phyloP scores from a whole-genome alignment of 2,329 filamentous ascomycete genomes.

The Dryadomyces sulphureus region DNA sequence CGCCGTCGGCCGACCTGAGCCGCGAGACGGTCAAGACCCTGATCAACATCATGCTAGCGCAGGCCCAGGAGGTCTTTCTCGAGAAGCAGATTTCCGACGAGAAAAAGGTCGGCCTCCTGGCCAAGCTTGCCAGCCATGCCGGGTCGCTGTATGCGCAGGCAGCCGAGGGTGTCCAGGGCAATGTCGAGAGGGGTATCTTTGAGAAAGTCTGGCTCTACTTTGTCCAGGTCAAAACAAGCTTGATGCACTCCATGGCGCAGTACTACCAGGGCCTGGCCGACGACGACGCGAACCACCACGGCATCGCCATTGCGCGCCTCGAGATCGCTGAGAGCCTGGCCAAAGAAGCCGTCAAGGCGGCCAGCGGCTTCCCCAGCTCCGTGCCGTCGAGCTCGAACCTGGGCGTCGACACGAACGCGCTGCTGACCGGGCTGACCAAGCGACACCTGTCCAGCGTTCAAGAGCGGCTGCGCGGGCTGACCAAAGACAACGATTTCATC shows the following conservation, averaged over 20 bases:
- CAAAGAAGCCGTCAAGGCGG: conserved; percentile 62
- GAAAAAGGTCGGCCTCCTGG: conserved; percentile 83
- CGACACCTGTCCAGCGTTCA: conserved; percentile 69
- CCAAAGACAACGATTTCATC: conserved; percentile 95
- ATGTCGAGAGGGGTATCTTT: conserved; percentile 79
- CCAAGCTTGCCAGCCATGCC: conserved; percentile 85
- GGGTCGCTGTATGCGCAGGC: conserved; percentile 79
- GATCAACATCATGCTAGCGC: conserved; percentile 84
- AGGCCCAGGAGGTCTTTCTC: conserved; percentile 92
- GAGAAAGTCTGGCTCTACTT: conserved; percentile 87
- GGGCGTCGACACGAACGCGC: conserved; percentile 58
- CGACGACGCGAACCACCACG: conserved; percentile 76
- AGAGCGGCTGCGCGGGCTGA: conserved; percentile 59
- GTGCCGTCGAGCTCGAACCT: conserved; percentile 73
- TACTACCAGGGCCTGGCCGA: conserved; percentile 90
- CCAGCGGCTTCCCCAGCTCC: conserved; percentile 66
- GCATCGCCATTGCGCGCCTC: conserved; percentile 68
- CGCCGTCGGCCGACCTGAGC: conserved; percentile 89
- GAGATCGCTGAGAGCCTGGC: conserved; percentile 66
- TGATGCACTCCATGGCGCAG: conserved; percentile 75
- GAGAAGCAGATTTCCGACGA: conserved; percentile 89
- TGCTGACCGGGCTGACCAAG: conserved; percentile 69
- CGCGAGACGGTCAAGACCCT: conserved; percentile 90
- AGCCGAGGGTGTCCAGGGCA: conserved; percentile 80
- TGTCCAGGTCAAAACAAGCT: conserved; percentile 67